Conservation (phyloP, 2,329 filamentous ascomycete species). For the Nothophaeocryptopus gaeumannii region DNA sequence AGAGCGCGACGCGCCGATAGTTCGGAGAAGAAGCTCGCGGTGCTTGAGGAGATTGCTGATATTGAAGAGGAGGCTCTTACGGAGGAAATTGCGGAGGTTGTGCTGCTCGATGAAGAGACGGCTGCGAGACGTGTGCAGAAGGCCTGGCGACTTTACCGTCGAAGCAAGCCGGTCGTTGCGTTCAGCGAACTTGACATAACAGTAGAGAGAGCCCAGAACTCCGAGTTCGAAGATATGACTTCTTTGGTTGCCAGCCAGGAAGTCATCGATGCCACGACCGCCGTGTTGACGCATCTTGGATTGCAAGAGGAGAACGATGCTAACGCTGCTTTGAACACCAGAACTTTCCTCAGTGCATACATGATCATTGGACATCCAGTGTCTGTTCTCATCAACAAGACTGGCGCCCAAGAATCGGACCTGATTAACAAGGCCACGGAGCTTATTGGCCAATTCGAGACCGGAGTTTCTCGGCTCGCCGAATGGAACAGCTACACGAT, state of each 20-base stretch:
- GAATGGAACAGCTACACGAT: slow-evolving; percentile 65
- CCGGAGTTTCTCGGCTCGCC: slow-evolving; percentile 64
- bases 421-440: slow-evolving; percentile 76
- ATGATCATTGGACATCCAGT: slow-evolving; percentile 76
- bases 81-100: slow-evolving; percentile 31
- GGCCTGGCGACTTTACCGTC: slow-evolving; percentile 63
- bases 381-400: slow-evolving; percentile 73
- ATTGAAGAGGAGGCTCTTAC: slow-evolving; percentile 46
- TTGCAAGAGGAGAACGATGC: slow-evolving; percentile 59
- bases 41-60: slow-evolving; percentile 49
- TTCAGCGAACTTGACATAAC: slow-evolving; percentile 67
- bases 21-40: slow-evolving; percentile 50
- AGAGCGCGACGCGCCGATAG: slow-evolving; percentile 37
- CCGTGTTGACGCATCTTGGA: slow-evolving; percentile 66
- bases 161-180: slow-evolving; percentile 60
- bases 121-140: slow-evolving; percentile 67
- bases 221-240: slow-evolving; percentile 72
- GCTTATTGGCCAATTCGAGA: slow-evolving; percentile 74
- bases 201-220: slow-evolving; percentile 66
- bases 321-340: slow-evolving; percentile 63
- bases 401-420: slow-evolving; percentile 66
- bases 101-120: slow-evolving; percentile 54
- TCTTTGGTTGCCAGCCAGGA: slow-evolving; percentile 64
- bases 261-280: slow-evolving; percentile 64
- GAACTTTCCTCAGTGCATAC: slow-evolving; percentile 77